These are phyloP conservation scores for Artemisia tridentata DNA, from an alignment of 129 eudicot genomes.

Conservation along the genomic window DNA sequence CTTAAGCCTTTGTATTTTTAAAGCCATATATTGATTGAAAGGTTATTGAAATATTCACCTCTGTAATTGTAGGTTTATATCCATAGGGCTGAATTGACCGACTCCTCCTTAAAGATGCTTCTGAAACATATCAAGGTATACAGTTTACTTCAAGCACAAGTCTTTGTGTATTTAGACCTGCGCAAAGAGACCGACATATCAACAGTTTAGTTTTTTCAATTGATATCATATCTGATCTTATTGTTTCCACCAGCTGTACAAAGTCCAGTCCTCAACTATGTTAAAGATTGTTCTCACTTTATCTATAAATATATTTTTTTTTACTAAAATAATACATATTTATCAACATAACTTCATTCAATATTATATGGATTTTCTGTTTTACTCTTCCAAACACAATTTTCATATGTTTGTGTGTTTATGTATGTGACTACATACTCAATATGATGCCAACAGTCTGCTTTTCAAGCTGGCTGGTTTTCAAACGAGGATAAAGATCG, in stretches of 20 bases:
- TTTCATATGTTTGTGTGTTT: neutral
- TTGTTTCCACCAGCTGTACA: too few relatives aligned
- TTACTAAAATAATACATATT: neutral
- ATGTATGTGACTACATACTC: neutral
- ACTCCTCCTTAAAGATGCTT: constrained; percentile 31
- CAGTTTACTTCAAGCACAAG: neutral
- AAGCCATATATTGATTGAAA: neutral
- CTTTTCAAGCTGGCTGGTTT: constrained; percentile 42
- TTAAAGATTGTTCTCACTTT: too few relatives aligned
- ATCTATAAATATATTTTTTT: neutral
- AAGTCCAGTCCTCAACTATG: too few relatives aligned
- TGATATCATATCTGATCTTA: too few relatives aligned
- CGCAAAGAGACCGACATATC: too few relatives aligned
- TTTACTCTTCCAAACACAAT: neutral
- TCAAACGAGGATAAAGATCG: constrained; percentile 21
- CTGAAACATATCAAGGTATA: constrained; percentile 40
- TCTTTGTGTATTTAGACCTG: neutral
- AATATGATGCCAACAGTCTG: constrained; percentile 25
- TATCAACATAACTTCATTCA: neutral
- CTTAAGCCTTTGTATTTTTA: neutral
- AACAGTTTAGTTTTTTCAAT: too few relatives aligned
- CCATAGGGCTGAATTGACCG: constrained; percentile 13
- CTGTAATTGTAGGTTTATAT: constrained; percentile 29
- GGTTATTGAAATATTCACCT: neutral
- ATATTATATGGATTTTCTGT: neutral